Percentiles rank a stretch among this genome's conserved stretches.
These are phyloP conservation scores for Fomitopsis schrenkii DNA, from an alignment of 1,284 basidiomycete genomes.

Conservation along the genomic window DNA sequence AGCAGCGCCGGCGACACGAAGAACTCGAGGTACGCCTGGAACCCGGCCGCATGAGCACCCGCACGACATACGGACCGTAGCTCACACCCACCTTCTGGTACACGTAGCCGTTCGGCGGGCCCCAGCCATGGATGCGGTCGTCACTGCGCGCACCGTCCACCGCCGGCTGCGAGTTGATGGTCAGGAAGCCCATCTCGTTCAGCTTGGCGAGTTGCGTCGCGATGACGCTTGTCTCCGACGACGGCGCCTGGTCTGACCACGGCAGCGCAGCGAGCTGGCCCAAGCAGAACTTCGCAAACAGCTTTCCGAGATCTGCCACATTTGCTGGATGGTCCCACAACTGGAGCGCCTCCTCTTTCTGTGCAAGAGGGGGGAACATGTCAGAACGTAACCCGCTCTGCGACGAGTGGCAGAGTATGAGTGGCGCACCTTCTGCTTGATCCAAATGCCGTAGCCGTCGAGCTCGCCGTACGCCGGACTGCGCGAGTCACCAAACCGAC, in stretches of 20 bases:
- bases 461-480: constrained; percentile 97
- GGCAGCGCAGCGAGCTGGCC: constrained; percentile 76
- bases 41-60: background rate
- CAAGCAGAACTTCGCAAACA: constrained; percentile 83
- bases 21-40: constrained; percentile 92
- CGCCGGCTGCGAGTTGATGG: constrained; percentile 98
- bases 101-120: constrained; percentile 90
- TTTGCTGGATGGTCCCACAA: constrained; percentile 86
- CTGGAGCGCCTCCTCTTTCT: constrained; percentile 82
- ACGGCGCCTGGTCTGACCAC: constrained; percentile 92
- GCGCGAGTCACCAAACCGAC: constrained; percentile 94
- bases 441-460: constrained; percentile 89
- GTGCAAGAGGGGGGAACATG: constrained; percentile 5
- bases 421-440: constrained; percentile 72
- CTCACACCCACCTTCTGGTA: constrained; percentile 80
- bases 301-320: constrained; percentile 58
- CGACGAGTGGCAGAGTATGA: background rate
- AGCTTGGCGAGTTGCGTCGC: constrained; percentile 76
- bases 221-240: constrained; percentile 86
- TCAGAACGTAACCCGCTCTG: background rate
- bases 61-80: constrained; percentile 11
- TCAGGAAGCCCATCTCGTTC: constrained; percentile 90
- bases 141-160: constrained; percentile 90
- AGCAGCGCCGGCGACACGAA: constrained; percentile 52
- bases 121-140: constrained; percentile 91